A percentile compares a stretch with the other conserved stretches of the same genome.
Evolutionary conservation across 306 rosid species (phyloP).

Genomic region (Spatholobus suberectus): DNA sequence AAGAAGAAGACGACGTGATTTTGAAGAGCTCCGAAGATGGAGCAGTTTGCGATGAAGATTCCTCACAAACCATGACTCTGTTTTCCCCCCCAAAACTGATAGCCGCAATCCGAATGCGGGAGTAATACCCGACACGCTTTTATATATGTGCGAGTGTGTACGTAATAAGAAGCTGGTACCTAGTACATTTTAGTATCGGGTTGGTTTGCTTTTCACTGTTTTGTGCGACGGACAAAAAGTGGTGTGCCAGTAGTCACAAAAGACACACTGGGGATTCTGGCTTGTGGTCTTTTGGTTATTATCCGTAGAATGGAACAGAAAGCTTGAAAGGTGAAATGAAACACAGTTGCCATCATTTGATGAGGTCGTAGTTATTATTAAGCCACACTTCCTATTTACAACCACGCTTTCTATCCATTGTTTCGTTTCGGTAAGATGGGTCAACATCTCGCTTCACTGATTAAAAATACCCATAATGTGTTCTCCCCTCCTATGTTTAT

Average conservation of each 20-base stretch:
- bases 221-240: neutral
- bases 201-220: neutral
- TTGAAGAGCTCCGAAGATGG: slow-evolving; percentile 12
- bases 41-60: slow-evolving; percentile 34
- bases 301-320: neutral
- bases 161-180: neutral
- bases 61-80: slow-evolving; percentile 45
- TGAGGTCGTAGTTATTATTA: neutral
- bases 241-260: slow-evolving; percentile 33
- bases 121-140: neutral
- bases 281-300: neutral
- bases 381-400: neutral
- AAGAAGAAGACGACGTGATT: slow-evolving; percentile 31
- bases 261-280: slow-evolving; percentile 50
- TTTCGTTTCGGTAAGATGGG: neutral
- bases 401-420: neutral
- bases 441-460: slow-evolving; percentile 8
- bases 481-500: neutral
- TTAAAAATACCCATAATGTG: neutral
- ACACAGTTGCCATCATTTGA: neutral
- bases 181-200: neutral
- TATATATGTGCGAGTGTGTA: neutral
- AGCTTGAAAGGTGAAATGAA: neutral
- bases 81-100: slow-evolving; percentile 28
- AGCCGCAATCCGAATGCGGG: neutral